These are phyloP conservation scores for Neurospora sp. DNA, from an alignment of 495 filamentous ascomycete species.

Conservation along the genomic window DNA sequence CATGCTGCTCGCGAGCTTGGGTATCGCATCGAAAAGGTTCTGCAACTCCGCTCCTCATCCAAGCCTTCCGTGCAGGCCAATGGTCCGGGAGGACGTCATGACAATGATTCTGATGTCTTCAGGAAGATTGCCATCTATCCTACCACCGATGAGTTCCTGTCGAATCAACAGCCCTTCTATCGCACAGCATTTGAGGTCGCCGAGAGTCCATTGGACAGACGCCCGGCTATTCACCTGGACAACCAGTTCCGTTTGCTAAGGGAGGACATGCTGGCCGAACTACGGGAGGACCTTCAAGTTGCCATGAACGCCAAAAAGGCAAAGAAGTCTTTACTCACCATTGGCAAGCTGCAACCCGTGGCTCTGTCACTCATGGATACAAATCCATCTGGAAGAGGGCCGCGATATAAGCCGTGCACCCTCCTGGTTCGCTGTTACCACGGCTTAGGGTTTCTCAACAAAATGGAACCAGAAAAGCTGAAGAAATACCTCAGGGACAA, in stretches of 20 bases:
- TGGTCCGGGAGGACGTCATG: slow-evolving; percentile 62
- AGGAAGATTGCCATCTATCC: slow-evolving; percentile 55
- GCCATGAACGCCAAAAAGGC: slow-evolving; percentile 35
- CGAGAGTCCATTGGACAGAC: slow-evolving; percentile 22
- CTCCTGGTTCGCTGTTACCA: slow-evolving; percentile 33
- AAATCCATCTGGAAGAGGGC: slow-evolving; percentile 4
- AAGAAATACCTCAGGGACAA: slow-evolving; percentile 40
- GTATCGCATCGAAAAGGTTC: slow-evolving; percentile 18
- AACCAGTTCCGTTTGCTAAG: slow-evolving; percentile 72
- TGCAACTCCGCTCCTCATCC: slow-evolving; percentile 6
- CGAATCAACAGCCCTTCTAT: slow-evolving; percentile 48
- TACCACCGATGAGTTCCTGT: slow-evolving; percentile 58
- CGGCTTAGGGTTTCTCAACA: slow-evolving; percentile 36
- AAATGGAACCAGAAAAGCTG: slow-evolving; percentile 18
- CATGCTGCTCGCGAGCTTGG: slow-evolving; percentile 17
- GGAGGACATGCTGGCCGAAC: slow-evolving; percentile 62
- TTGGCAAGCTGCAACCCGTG: slow-evolving; percentile 10
- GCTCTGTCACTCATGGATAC: background rate
- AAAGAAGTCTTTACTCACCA: slow-evolving; percentile 6
- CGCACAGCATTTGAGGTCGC: slow-evolving; percentile 34
- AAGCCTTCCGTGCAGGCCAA: background rate
- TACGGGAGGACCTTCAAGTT: slow-evolving; percentile 50
- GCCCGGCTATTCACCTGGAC: slow-evolving; percentile 49
- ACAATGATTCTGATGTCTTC: slow-evolving; percentile 62
- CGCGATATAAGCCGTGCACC: slow-evolving; percentile 26